These are phyloP conservation scores for Colletotrichum sp. DNA, from an alignment of 2,329 filamentous ascomycete genomes.

Conservation along the genomic window DNA sequence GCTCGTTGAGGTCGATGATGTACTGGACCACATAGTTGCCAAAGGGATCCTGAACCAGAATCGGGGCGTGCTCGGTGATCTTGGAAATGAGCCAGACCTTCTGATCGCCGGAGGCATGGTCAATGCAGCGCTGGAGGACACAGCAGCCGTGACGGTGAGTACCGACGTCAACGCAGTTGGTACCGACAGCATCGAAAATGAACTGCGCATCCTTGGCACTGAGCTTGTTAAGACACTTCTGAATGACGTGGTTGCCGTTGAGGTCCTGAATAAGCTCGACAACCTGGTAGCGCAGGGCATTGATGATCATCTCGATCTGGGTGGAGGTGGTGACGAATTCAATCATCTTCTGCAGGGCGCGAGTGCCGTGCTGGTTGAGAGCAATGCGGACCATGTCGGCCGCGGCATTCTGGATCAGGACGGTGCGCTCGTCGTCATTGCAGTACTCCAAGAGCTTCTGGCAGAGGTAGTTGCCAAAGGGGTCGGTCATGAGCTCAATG, in stretches of 20 bases:
- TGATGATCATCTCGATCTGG: slow-evolving; percentile 87
- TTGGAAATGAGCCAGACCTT: slow-evolving; percentile 84
- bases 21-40: slow-evolving; percentile 99
- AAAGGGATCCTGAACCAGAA: slow-evolving; percentile 93
- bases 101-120: slow-evolving; percentile 90
- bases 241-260: slow-evolving; percentile 98
- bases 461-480: slow-evolving; percentile 98
- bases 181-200: slow-evolving; percentile 94
- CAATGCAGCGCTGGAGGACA: slow-evolving; percentile 96
- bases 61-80: slow-evolving; percentile 88
- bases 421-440: slow-evolving; percentile 92
- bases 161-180: slow-evolving; percentile 86
- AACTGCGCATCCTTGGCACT: slow-evolving; percentile 86
- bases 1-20: slow-evolving; percentile 92
- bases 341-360: slow-evolving; percentile 99
- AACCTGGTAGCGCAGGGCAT: slow-evolving; percentile 81
- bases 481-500: slow-evolving; percentile 97
- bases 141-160: slow-evolving; percentile 98
- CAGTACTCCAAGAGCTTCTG: slow-evolving; percentile 97
- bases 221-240: slow-evolving; percentile 98
- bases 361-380: slow-evolving; percentile 95
- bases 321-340: slow-evolving; percentile 88
- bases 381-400: slow-evolving; percentile 91
- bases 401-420: slow-evolving; percentile 88
- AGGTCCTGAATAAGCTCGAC: slow-evolving; percentile 96